Base-by-base conservation (phyloP, 495 filamentous ascomycete species). In the Copromyces sp. region DNA sequence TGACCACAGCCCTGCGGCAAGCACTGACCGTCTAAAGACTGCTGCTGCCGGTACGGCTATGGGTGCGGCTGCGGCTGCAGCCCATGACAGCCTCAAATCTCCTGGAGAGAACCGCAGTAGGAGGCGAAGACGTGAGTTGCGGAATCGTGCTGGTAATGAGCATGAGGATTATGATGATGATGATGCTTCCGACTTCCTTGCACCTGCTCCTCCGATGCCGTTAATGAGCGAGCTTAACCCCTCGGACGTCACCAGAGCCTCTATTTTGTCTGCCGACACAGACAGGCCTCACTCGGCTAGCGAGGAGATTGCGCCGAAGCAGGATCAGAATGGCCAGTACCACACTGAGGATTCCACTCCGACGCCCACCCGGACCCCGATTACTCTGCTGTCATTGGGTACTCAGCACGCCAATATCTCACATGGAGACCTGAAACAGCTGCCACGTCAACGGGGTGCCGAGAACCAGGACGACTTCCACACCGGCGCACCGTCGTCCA, bases 181-280 rank as follows among this genome's bases (percentile, higher is more conserved):
- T 29, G 83, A 84, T 3, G 83, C 82, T n/a, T 78, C 73, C 1
- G 81, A 83, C 3, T 79, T 81, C 16, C 73, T 81, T 4, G 74
- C 82, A 7, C 83, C 83, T 5, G 72, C 75, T n/a, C 89, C 93
- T 14, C 92, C 91, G 1, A 92, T 97, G 90, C 94, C 94, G 3
- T 86, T 96, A 78, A 89, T 89, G 78, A 96, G 94, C 80, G 92
- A 93, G 59, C 87, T 96, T 38, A 87, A 91, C 68, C 87, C 92
- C 39, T 96, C 94, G 0, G 94, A 97, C 37, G 79, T 97, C 68
- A 98, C 95, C 3, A 87, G 95, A 78, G 90, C 91, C 42, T 98
- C 96, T 0, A 92, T 99, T 72, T 84, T 97, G 12, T 94, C 95
- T 6, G 90, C 93, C 44, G 89, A 91, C 35, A 94, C 92, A 0